Conservation (phyloP, 2,329 filamentous ascomycete species). For the Aureobasidium mangrovei region DNA sequence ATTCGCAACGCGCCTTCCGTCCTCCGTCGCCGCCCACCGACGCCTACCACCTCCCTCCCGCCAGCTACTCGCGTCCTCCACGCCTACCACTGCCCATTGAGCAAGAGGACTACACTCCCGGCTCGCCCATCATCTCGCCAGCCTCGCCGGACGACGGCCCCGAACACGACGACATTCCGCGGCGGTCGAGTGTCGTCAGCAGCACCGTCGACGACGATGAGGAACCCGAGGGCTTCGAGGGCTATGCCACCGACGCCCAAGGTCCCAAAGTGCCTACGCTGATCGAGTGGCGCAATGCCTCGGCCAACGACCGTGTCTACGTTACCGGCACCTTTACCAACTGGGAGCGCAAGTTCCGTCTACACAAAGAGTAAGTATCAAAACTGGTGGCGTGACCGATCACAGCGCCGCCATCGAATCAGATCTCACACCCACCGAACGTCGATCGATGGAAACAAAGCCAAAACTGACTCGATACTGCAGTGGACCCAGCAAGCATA, state of each 20-base stretch:
- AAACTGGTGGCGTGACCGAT: conserved; percentile 3
- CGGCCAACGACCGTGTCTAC: conserved; percentile 77
- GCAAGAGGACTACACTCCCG: conserved; percentile 80
- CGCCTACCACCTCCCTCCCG: conserved; percentile 30
- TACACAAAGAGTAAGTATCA: conserved; percentile 72
- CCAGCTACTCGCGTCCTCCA: conserved; percentile 60
- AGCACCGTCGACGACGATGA: conserved; percentile 65
- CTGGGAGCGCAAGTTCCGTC: conserved; percentile 88
- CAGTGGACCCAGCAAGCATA: conserved; percentile 30
- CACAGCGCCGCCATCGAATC: not conserved
- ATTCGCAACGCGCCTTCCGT: conserved; percentile 19
- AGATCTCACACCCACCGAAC: too few species aligned
- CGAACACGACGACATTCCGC: conserved; percentile 40
- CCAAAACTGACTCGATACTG: conserved; percentile 5
- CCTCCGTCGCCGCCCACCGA: conserved; percentile 17
- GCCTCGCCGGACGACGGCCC: conserved; percentile 42
- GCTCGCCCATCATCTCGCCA: conserved; percentile 76
- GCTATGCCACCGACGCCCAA: conserved; percentile 55
- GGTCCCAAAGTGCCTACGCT: conserved; percentile 67
- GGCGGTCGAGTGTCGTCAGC: conserved; percentile 47
- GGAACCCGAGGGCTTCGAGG: conserved; percentile 54
- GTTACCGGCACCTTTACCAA: conserved; percentile 96
- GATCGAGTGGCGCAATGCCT: conserved; percentile 67
- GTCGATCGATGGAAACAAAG: too few species aligned
- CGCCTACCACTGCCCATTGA: conserved; percentile 88